phyloP scores from a whole-genome alignment of 2,329 filamentous ascomycete genomes.

The Scedosporium boydii region DNA sequence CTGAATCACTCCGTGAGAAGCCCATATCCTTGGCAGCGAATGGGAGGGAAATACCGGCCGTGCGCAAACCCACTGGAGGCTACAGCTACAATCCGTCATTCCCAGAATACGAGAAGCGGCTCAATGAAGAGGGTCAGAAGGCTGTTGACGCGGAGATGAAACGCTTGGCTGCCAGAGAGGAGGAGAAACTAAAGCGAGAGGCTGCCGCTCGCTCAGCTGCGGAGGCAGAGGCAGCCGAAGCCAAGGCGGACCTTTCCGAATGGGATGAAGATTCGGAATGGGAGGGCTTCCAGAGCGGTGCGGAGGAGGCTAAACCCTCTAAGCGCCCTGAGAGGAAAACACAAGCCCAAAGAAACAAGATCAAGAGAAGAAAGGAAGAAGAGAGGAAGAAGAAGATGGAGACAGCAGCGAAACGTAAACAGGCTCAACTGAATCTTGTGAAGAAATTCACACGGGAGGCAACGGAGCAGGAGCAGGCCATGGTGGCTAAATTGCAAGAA shows the following conservation, averaged over 20 bases:
- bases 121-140: constrained; percentile 66
- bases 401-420: constrained; percentile 61
- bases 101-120: constrained; percentile 70
- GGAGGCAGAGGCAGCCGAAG: constrained; percentile 64
- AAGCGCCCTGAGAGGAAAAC: constrained; percentile 83
- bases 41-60: constrained; percentile 70
- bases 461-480: constrained; percentile 42
- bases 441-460: constrained; percentile 60
- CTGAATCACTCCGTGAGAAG: constrained; percentile 63
- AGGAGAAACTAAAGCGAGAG: constrained; percentile 58
- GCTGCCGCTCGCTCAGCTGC: constrained; percentile 61
- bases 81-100: constrained; percentile 91
- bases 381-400: constrained; percentile 71
- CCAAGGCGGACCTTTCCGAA: constrained; percentile 53
- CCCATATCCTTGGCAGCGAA: constrained; percentile 76
- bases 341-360: constrained; percentile 74
- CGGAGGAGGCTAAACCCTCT: constrained; percentile 51
- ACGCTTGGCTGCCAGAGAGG: constrained; percentile 57
- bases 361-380: constrained; percentile 79
- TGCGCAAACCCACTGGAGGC: constrained; percentile 69
- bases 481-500: constrained; percentile 29
- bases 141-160: constrained; percentile 71
- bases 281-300: constrained; percentile 81
- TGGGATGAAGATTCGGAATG: constrained; percentile 87
- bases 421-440: constrained; percentile 61